These are phyloP conservation scores for Penicillium rolfsii DNA, from an alignment of 2,329 filamentous ascomycete species.

Conservation along the genomic window DNA sequence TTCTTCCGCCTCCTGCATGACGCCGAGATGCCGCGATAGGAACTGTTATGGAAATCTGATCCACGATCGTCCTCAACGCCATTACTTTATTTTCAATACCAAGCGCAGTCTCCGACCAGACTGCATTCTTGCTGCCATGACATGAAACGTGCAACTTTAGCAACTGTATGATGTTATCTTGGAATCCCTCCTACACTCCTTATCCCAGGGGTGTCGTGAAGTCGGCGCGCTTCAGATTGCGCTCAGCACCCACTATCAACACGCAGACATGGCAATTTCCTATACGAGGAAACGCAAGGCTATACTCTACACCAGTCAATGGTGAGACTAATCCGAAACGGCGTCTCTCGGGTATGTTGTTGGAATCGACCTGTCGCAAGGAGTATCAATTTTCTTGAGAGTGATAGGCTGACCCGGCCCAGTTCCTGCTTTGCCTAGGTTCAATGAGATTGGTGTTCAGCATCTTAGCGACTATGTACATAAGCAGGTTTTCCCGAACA, in stretches of 20 bases:
- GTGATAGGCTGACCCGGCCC: conserved; percentile 12
- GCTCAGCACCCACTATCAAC: conserved; percentile 23
- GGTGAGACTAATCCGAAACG: conserved; percentile 12
- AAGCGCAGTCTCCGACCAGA: conserved; percentile 18
- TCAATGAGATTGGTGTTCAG: conserved; percentile 93
- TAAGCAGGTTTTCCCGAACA: conserved; percentile 74
- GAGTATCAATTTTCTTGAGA: not conserved
- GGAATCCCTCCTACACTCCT: conserved; percentile 35
- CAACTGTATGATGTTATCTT: conserved; percentile 29
- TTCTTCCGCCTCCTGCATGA: conserved; percentile 26
- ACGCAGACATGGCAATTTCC: conserved; percentile 19
- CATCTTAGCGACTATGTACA: conserved; percentile 85
- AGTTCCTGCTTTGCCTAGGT: conserved; percentile 62
- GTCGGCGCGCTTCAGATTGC: conserved; percentile 31
- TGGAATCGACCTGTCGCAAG: not conserved
- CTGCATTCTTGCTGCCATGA: conserved; percentile 31
- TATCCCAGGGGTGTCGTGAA: conserved; percentile 36
- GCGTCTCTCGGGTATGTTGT: conserved; percentile 36
- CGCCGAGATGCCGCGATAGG: conserved; percentile 31
- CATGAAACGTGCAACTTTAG: conserved; percentile 16
- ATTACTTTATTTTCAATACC: not conserved
- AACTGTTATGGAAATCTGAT: conserved; percentile 24
- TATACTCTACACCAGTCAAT: conserved; percentile 16
- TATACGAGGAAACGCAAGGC: conserved; percentile 19
- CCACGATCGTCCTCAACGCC: not conserved